Base-by-base conservation (phyloP, 352 stramenopile species). In the Phytophthora brassicae region DNA sequence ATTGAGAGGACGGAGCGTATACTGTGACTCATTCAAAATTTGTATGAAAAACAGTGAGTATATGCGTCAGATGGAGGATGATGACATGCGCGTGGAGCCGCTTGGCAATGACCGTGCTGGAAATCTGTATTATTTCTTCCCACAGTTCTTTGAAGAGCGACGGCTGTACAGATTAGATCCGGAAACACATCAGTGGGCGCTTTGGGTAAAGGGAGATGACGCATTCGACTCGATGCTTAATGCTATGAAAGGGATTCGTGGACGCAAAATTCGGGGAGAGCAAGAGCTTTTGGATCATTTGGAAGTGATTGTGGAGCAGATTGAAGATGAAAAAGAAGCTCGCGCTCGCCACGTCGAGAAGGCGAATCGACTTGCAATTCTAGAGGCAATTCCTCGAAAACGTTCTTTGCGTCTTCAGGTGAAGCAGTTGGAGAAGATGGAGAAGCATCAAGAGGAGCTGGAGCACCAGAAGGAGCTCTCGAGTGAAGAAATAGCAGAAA, bases 51-150 rank as follows among this genome's bases (percentile, higher is more conserved):
- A 39, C 53, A 93, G 82, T 23, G 82, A 92, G 59, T 88, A 93
- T 63, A 81, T 95, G 60, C 86, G 84, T 6, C 72, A 91, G 61
- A 95, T 95, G 86, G 82, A 95, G 63, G 86, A 95, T 4, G 86
- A 95, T 43, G 86, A 95, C 43, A 67, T 95, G 36, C 77, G 86
- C 17, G 70, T 92, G 7, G 82, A 92, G 48, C 84, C 86, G 3
- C 54, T 95, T 8, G 86, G 86, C 14, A 76, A 79, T 12, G 86
- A 95, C 45, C 86, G 86, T 11, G 75, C 70, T 12, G 86, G 86
- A 11, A 92, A 93, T 31, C 45, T 80, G 8, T 95, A 81, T 60
- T 95, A 84, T 49, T 95, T 91, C 63, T 95, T 92, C 49, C 81
- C 86, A 7, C 84, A 95, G 68, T 95, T 95, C 53, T 95, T 91